Evolutionary conservation across 768 basidiomycete genomes (phyloP).

Genomic region (Kockovaella imperatae): DNA sequence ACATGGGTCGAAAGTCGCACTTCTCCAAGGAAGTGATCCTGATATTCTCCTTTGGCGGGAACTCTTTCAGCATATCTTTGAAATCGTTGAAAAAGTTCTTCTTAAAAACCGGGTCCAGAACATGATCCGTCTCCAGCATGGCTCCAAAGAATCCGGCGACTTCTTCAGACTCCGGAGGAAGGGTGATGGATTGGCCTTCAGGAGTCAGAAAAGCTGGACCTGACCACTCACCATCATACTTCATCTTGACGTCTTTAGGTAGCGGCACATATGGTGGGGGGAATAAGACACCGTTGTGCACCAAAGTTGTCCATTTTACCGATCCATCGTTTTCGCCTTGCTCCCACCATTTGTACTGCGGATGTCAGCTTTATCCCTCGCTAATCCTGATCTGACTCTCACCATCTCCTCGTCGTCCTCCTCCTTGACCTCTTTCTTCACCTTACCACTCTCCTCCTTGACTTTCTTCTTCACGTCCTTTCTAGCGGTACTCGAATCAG

Average conservation of each 20-base stretch:
- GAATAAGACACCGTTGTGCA: slow-evolving; percentile 90
- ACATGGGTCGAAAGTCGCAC: slow-evolving; percentile 95
- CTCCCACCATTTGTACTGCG: slow-evolving; percentile 76
- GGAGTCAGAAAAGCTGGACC: background rate
- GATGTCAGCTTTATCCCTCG: background rate
- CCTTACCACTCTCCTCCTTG: slow-evolving; percentile 25
- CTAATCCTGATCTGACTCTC: background rate
- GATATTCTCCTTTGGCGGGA: slow-evolving; percentile 65
- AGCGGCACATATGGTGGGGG: slow-evolving; percentile 87
- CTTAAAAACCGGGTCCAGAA: slow-evolving; percentile 76
- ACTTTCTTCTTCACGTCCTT: background rate
- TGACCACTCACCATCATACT: slow-evolving; percentile 68
- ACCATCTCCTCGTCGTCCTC: slow-evolving; percentile 51
- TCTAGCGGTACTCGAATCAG: slow-evolving; percentile 34
- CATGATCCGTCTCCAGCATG: slow-evolving; percentile 85
- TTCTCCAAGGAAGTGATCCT: slow-evolving; percentile 66
- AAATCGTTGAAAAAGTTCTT: slow-evolving; percentile 95
- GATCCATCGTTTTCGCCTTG: slow-evolving; percentile 57
- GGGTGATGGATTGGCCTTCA: slow-evolving; percentile 65
- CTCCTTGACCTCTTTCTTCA: slow-evolving; percentile 50
- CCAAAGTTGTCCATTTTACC: slow-evolving; percentile 88
- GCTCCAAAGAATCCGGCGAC: slow-evolving; percentile 94
- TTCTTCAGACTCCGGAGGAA: slow-evolving; percentile 83
- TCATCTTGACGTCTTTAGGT: slow-evolving; percentile 79
- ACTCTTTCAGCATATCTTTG: slow-evolving; percentile 62